phyloP scores from a whole-genome alignment of 805 yeast species.

The Starmerella kuoi region DNA sequence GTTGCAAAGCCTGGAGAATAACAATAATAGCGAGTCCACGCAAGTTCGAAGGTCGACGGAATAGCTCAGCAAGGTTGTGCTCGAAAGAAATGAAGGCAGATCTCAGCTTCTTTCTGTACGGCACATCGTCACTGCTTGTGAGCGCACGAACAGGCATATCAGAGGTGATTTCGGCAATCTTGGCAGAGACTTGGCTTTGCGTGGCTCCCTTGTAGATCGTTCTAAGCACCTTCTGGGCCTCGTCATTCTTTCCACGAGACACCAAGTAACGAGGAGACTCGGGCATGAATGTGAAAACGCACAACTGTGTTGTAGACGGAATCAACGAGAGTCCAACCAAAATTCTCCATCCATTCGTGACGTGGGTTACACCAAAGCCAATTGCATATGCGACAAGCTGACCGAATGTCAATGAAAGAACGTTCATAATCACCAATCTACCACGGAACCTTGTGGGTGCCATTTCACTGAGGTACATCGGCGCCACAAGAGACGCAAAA shows the following conservation, averaged over 20 bases:
- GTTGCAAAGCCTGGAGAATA: slow-evolving; percentile 92
- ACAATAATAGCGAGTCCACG: slow-evolving; percentile 85
- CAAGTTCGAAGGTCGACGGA: slow-evolving; percentile 43
- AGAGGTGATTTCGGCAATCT: slow-evolving; percentile 42
- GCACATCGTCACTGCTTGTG: slow-evolving; percentile 18
- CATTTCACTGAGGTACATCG: slow-evolving; percentile 79
- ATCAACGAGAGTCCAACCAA: slow-evolving; percentile 82
- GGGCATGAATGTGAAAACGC: slow-evolving; percentile 72
- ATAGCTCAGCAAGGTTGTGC: slow-evolving; percentile 26
- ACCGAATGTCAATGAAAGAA: slow-evolving; percentile 86
- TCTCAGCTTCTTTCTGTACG: slow-evolving; percentile 14
- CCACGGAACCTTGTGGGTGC: slow-evolving; percentile 91
- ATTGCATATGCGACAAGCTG: slow-evolving; percentile 84
- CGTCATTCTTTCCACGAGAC: slow-evolving; percentile 50
- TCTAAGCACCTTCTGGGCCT: slow-evolving; percentile 54
- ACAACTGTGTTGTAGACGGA: slow-evolving; percentile 70
- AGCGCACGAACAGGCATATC: slow-evolving; percentile 23
- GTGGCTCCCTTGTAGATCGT: slow-evolving; percentile 54
- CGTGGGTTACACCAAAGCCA: slow-evolving; percentile 47
- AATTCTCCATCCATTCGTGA: slow-evolving; percentile 82
- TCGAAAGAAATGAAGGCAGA: slow-evolving; percentile 25
- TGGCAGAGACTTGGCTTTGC: slow-evolving; percentile 49
- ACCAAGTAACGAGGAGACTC: slow-evolving; percentile 90
- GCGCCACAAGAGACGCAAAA: slow-evolving; percentile 86
- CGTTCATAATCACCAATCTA: slow-evolving; percentile 75